Conservation (phyloP, 495 filamentous ascomycete species). For the Alectoria sarmentosa region DNA sequence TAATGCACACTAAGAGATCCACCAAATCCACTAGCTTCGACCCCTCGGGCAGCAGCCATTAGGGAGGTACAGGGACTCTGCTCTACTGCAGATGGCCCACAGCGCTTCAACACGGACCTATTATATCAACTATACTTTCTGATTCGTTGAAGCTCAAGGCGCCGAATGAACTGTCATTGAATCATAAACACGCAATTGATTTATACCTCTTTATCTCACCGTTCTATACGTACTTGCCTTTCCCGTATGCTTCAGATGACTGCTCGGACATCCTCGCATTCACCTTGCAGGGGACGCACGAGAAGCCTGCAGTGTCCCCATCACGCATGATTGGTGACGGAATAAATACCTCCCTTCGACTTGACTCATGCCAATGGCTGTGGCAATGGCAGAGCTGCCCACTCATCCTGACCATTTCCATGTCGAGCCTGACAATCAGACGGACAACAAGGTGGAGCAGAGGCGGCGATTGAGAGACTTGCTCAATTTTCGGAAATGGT, state of each 20-base stretch:
- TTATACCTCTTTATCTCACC: conserved; percentile 8
- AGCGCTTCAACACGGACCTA: not conserved
- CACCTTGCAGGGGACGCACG: not conserved
- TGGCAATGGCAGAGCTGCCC: conserved; percentile 21
- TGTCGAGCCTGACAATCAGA: conserved; percentile 19
- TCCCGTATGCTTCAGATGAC: conserved; percentile 10
- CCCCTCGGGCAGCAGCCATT: too few species aligned
- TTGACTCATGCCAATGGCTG: conserved; percentile 19
- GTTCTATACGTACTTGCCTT: not conserved
- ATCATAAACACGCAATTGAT: not conserved
- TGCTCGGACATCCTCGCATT: conserved; percentile 8
- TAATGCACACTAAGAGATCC: too few species aligned
- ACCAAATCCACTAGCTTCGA: too few species aligned
- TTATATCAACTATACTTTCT: not conserved
- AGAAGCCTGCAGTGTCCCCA: conserved; percentile 9
- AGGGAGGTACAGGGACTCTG: too few species aligned
- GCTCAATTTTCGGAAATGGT: conserved; percentile 38
- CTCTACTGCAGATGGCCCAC: not conserved
- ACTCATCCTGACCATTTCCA: conserved; percentile 21
- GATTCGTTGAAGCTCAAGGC: not conserved
- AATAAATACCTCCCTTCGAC: not conserved
- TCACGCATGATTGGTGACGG: conserved; percentile 7
- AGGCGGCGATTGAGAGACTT: conserved; percentile 49
- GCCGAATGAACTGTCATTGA: conserved; percentile 3
- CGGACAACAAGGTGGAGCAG: conserved; percentile 27